Evolutionary conservation across 2,329 filamentous ascomycete genomes (phyloP).

Genomic region (Fusarium sacchari): DNA sequence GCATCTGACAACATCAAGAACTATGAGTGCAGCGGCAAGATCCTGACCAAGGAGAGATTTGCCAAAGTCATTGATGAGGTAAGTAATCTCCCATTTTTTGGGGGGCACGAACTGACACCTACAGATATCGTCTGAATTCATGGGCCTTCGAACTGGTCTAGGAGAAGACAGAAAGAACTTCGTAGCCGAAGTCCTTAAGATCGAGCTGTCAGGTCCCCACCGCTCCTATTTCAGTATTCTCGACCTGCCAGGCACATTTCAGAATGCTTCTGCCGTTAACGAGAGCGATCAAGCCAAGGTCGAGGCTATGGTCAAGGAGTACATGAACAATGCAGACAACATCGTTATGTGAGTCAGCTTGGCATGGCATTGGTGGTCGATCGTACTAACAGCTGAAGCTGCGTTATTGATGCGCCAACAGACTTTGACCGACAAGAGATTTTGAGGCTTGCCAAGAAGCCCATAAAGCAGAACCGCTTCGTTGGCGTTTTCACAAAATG

Average conservation of each 20-base stretch:
- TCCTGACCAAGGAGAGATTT: conserved; percentile 45
- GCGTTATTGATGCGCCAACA: conserved; percentile 47
- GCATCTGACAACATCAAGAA: conserved; percentile 25
- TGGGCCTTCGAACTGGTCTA: conserved; percentile 45
- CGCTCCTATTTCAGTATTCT: conserved; percentile 52
- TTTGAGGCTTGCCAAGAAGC: conserved; percentile 39
- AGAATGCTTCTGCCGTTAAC: conserved; percentile 40
- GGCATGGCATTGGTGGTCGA: fast-evolving
- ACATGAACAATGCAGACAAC: conserved; percentile 50
- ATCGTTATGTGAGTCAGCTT: conserved; percentile 50
- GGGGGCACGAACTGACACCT: background rate
- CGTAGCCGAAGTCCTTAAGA: conserved; percentile 49
- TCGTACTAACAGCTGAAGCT: conserved; percentile 36
- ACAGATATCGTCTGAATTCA: conserved; percentile 44
- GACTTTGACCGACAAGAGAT: conserved; percentile 48
- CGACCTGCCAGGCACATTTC: conserved; percentile 50
- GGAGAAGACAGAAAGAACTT: conserved; percentile 47
- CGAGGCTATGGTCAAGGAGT: conserved; percentile 47
- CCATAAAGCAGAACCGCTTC: conserved; percentile 45
- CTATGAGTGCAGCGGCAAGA: conserved; percentile 36
- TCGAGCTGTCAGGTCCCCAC: conserved; percentile 51
- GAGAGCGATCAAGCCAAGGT: conserved; percentile 45
- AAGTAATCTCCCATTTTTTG: background rate
- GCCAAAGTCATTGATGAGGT: conserved; percentile 46
- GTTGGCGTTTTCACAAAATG: conserved; percentile 54